A percentile compares a stretch with the other conserved stretches of the same genome.
phyloP scores from a whole-genome alignment of 805 yeast genomes.

The Lachancea quebecensis region DNA sequence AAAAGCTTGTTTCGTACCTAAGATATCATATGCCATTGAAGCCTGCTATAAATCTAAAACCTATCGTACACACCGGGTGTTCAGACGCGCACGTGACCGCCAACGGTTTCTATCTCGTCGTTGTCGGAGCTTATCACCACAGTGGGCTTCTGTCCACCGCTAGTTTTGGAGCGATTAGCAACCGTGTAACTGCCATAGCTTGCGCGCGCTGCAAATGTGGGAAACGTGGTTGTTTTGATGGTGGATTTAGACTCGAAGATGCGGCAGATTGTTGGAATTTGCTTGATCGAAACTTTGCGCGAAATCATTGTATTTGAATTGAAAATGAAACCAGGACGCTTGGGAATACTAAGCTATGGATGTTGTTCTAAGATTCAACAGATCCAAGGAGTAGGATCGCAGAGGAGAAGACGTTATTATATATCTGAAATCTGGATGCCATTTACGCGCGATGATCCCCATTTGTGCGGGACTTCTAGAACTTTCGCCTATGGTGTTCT shows the following conservation, averaged over 20 bases:
- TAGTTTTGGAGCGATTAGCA: neutral
- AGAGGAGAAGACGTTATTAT: neutral
- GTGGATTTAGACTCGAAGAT: neutral
- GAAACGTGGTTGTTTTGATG: neutral
- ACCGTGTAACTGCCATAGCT: neutral
- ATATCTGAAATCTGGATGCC: neutral
- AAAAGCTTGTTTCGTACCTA: too few species aligned
- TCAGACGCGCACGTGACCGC: constrained; percentile 23
- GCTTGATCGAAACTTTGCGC: neutral
- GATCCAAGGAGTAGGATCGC: too few species aligned
- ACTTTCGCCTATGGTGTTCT: too few species aligned
- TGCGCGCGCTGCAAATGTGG: neutral
- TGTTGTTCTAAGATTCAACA: too few species aligned
- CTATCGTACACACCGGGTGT: too few species aligned
- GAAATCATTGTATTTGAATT: neutral
- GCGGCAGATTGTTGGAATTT: neutral
- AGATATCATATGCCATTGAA: too few species aligned
- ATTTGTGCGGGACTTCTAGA: neutral
- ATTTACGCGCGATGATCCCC: neutral
- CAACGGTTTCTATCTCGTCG: constrained; percentile 24
- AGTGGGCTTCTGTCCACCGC: constrained; percentile 11
- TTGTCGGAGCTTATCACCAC: constrained; percentile 22
- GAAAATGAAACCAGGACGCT: too few species aligned
- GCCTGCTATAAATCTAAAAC: too few species aligned
- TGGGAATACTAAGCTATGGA: too few species aligned